Base-by-base conservation (phyloP, 768 basidiomycete species). In the Brasilioporus rufonigricans region DNA sequence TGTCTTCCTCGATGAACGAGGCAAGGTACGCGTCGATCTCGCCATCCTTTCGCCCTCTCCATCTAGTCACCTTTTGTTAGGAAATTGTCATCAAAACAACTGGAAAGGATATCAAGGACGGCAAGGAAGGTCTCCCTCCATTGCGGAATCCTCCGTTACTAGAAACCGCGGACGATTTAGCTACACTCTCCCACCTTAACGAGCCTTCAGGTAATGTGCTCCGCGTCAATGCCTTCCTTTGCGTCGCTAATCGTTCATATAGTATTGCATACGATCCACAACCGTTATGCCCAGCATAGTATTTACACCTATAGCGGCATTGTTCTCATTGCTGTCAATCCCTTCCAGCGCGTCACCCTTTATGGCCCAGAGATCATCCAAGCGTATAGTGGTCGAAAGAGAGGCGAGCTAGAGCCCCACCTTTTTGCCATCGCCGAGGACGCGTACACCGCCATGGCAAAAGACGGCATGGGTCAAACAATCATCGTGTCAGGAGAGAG, bases 301-400 rank as follows among this genome's bases (percentile, higher is more conserved):
- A 98, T 98, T 64, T 99, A 98, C 68, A 98, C 97, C 31, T 99
- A 98, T 76, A 95, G 92, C 59, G 97, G 97, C 63, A 99, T 98
- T 61, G 96, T 98, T 57, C 84, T 99, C 61, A 97, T 99, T 69
- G 97, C 97, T 50, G 87, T 99, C 76, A 99, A 99, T 74, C 97
- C 97, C 44, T 99, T 99, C 74, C 91, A 95, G 74, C 91, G 94
- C 67, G 89, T 99, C 66, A 91, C 93, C 24, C 86, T 98, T 56
- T 99, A 99, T 78, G 93, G 92, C 7, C 91, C 93, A 21, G 93
- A 97, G 69, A 91, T 97, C 67, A 96, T 99, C 19, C 95, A 98
- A 73, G 93, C 94, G 14, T 99, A 99, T 71, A 89, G 88, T 58
- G 94, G 93, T 50, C 77, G 93, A 49, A 84, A 84, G 66, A 87